These are phyloP conservation scores for Carpinus viminea DNA, from an alignment of 306 rosid genomes.

Conservation along the genomic window DNA sequence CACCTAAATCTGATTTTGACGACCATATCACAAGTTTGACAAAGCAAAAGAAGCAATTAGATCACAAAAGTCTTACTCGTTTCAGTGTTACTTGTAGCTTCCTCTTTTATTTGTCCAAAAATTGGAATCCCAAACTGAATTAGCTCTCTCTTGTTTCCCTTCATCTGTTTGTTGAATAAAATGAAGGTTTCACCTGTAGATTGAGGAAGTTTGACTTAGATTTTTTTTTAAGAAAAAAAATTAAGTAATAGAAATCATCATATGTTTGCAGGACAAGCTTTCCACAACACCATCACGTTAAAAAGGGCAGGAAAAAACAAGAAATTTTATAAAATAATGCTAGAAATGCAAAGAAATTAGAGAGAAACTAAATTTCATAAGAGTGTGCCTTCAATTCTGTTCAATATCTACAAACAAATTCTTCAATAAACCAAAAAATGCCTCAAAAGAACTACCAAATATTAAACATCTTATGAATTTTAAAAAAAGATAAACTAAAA, in stretches of 20 bases:
- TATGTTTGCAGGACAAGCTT: not conserved
- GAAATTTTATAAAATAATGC: no score
- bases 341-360: not conserved
- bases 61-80: slow-evolving; percentile 31
- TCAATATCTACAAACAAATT: not conserved
- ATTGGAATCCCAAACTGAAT: slow-evolving; percentile 93
- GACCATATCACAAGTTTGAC: slow-evolving; percentile 12
- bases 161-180: slow-evolving; percentile 84
- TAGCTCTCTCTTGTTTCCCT: slow-evolving; percentile 91
- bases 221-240: not conserved
- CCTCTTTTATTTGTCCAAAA: slow-evolving; percentile 81
- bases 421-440: not conserved
- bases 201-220: slow-evolving; percentile 28
- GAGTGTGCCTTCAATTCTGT: not conserved
- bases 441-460: not conserved
- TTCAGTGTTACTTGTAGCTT: slow-evolving; percentile 49
- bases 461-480: not conserved
- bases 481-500: not conserved
- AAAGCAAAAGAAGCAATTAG: slow-evolving; percentile 7
- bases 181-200: slow-evolving; percentile 81
- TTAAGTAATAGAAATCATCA: not conserved
- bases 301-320: not conserved
- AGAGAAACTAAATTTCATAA: not conserved
- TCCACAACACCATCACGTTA: not conserved
- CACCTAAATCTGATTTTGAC: not conserved